Percentiles rank a stretch among this genome's conserved stretches.
Evolutionary conservation across 306 rosid genomes (phyloP).

Genomic region (Ochetophila trinervis): DNA sequence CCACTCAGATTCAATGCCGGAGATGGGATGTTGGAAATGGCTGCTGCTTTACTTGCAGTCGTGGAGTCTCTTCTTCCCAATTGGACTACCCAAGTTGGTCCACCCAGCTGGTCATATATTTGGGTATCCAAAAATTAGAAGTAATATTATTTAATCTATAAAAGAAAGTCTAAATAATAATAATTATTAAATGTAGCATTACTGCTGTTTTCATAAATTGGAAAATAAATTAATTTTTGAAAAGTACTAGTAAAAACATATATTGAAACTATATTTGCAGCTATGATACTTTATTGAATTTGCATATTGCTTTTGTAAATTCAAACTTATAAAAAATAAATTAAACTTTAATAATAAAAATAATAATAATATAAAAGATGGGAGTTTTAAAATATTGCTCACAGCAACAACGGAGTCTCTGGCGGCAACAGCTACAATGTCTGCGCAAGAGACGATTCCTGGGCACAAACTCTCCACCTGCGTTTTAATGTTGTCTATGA

Average conservation of each 20-base stretch:
- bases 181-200: no score
- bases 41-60: slow-evolving; percentile 48
- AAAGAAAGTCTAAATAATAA: background rate
- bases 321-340: no score
- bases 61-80: slow-evolving; percentile 79
- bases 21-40: slow-evolving; percentile 48
- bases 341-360: no score
- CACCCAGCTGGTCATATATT: slow-evolving; percentile 56
- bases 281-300: no score
- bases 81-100: slow-evolving; percentile 42
- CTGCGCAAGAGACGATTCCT: slow-evolving; percentile 62
- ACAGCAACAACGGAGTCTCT: slow-evolving; percentile 54
- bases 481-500: slow-evolving; percentile 51
- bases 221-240: no score
- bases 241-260: no score
- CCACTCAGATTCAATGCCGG: slow-evolving; percentile 35
- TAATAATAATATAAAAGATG: background rate
- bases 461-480: slow-evolving; percentile 50
- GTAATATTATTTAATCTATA: background rate
- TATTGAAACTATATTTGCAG: no score
- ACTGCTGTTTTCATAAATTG: no score
- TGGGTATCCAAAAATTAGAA: background rate
- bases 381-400: background rate
- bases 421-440: slow-evolving; percentile 57
- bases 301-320: no score